These are phyloP conservation scores for Amanita exitialis DNA, from an alignment of 768 basidiomycete species.

Conservation along the genomic window DNA sequence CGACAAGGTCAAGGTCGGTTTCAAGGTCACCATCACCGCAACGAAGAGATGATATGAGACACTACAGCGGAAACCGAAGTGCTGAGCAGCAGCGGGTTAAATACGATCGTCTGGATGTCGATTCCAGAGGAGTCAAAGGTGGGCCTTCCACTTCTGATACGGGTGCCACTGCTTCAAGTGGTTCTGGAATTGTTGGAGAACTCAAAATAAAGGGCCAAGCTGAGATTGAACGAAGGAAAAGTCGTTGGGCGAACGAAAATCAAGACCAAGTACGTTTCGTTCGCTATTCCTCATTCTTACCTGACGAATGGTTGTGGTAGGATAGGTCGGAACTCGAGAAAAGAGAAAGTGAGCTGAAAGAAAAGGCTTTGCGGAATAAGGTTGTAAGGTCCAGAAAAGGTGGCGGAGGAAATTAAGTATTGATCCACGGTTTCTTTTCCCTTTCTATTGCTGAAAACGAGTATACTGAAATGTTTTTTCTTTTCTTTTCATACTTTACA, in stretches of 20 bases:
- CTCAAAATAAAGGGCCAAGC: constrained; percentile 73
- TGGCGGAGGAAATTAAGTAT: constrained; percentile 8
- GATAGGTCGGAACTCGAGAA: constrained; percentile 43
- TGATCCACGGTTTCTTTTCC: background rate
- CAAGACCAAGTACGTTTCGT: constrained; percentile 16
- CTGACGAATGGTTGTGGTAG: constrained; percentile 11
- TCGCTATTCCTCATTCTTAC: constrained; percentile 1
- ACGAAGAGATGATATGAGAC: background rate
- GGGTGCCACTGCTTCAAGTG: constrained; percentile 4
- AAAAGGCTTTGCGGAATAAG: constrained; percentile 74
- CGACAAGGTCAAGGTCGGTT: constrained; percentile 8
- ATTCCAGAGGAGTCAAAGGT: constrained; percentile 13
- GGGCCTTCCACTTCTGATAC: constrained; percentile 24
- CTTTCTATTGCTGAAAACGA: background rate
- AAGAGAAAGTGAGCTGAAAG: constrained; percentile 74
- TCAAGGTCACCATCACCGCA: constrained; percentile 18
- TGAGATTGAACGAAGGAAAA: constrained; percentile 41
- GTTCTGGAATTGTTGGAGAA: constrained; percentile 28
- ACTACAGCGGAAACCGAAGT: constrained; percentile 2
- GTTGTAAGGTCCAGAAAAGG: constrained; percentile 62
- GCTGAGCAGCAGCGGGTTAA: background rate
- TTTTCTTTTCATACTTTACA: background rate
- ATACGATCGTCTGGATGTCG: constrained; percentile 4
- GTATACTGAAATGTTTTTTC: constrained; percentile 3
- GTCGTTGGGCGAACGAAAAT: constrained; percentile 36